Evolutionary conservation across 2,329 filamentous ascomycete species (phyloP), one percentile per base, ranked within the genome.

Genomic region (Ilyonectria sp.): DNA sequence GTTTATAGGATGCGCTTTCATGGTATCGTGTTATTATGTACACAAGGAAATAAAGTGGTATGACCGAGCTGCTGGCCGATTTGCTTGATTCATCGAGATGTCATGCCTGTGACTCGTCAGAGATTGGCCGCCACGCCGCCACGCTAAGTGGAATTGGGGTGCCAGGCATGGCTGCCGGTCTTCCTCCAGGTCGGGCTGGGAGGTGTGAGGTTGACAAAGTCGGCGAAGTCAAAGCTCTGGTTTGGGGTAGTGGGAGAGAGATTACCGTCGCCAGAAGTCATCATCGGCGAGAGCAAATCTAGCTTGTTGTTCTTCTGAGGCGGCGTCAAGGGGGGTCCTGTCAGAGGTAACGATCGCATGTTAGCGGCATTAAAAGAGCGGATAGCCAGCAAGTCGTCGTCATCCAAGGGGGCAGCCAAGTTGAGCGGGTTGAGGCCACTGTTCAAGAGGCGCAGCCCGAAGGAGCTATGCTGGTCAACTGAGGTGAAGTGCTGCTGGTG

Each of bases 181-280:
- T 23, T 97, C 79, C 92, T 94, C 93, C 94, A 98, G 29, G 94
- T 95, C 19, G 96, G 96, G 77, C 94, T 97, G 0, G 21, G 21
- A 23, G 96, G 96, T 7, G 96, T 97, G 79, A 98, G 95, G 82
- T 98, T 98, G 78, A 98, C 92, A 82, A 97, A 99, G 79, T 99
- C 96, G 59, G 94, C 90, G 82, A 98, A 97, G 83, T 98, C 97
- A 81, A 98, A 97, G 54, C 81, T 83, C 77, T 95, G 93, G 17
- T 92, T 92, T 0, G 95, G 95, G 1, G 95, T 98, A 70, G 89
- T 91, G 58, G 92, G 90, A 75, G 90, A 89, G 53, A 92, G 81
- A 75, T 90, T 92, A 68, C 89, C 88, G 46, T 91, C 92, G 60
- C 91, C 90, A 2, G 93, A 93, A 11, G 94, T 92, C 93, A 96